These are phyloP conservation scores for Buddleja alternifolia DNA, from an alignment of 257 asterid species.

Conservation along the genomic window DNA sequence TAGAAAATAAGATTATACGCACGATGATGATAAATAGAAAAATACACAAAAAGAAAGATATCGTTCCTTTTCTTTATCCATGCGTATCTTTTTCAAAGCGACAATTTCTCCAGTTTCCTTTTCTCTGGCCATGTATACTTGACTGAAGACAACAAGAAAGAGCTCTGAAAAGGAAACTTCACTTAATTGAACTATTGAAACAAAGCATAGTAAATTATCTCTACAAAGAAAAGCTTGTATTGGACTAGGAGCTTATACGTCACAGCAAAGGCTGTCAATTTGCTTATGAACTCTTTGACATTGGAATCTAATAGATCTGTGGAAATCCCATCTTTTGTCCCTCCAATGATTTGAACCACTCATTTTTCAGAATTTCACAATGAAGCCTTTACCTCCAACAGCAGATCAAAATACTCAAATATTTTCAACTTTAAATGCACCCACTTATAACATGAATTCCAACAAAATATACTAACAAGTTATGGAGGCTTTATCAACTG, in stretches of 20 bases:
- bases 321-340: no score
- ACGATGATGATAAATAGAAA: slow-evolving; percentile 25
- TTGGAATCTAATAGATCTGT: neutral
- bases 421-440: slow-evolving; percentile 8
- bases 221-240: slow-evolving; percentile 1
- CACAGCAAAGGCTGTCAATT: slow-evolving; percentile 4
- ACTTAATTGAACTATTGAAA: slow-evolving; percentile 1
- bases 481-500: neutral
- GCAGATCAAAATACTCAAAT: neutral
- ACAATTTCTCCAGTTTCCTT: slow-evolving; percentile 85
- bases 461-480: neutral
- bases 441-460: neutral
- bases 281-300: neutral
- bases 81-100: slow-evolving; percentile 92
- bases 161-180: neutral
- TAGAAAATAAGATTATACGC: neutral
- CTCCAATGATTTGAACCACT: no score
- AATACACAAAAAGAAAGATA: slow-evolving; percentile 46
- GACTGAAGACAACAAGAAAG: slow-evolving; percentile 52
- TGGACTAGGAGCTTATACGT: slow-evolving; percentile 1
- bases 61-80: slow-evolving; percentile 99
- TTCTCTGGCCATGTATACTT: slow-evolving; percentile 92
- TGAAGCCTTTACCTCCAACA: slow-evolving; percentile 9
- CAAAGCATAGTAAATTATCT: neutral
- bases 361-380: slow-evolving; percentile 9